phyloP scores from a whole-genome alignment of 2,329 filamentous ascomycete genomes.

The Aspergillus amoenus region DNA sequence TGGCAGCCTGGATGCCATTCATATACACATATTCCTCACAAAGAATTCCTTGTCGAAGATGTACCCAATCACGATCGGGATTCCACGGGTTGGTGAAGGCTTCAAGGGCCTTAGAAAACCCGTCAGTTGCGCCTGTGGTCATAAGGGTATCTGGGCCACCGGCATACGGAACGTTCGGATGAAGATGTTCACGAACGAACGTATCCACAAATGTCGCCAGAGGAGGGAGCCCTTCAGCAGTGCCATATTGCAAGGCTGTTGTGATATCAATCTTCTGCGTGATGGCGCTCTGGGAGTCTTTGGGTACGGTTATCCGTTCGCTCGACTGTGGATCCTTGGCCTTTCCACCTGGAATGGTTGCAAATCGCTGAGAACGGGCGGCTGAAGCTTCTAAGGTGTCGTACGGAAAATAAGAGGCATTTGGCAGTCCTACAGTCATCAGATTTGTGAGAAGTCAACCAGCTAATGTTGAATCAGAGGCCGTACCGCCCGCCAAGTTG shows the following conservation, averaged over 20 bases:
- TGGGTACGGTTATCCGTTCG: slow-evolving; percentile 70
- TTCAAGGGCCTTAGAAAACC: slow-evolving; percentile 74
- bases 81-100: slow-evolving; percentile 75
- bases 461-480: background rate
- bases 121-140: slow-evolving; percentile 82
- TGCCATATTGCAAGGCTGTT: slow-evolving; percentile 83
- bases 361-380: slow-evolving; percentile 72
- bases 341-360: slow-evolving; percentile 62
- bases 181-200: slow-evolving; percentile 73
- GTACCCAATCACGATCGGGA: slow-evolving; percentile 63
- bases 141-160: slow-evolving; percentile 75
- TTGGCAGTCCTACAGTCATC: slow-evolving; percentile 66
- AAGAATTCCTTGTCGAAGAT: slow-evolving; percentile 72
- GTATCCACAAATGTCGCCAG: slow-evolving; percentile 75
- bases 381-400: slow-evolving; percentile 84
- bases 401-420: slow-evolving; percentile 80
- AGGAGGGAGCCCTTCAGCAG: slow-evolving; percentile 77
- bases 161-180: slow-evolving; percentile 77
- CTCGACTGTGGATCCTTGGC: slow-evolving; percentile 32
- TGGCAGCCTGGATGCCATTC: slow-evolving; percentile 67
- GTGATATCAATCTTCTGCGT: slow-evolving; percentile 74
- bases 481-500: slow-evolving; percentile 59
- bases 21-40: slow-evolving; percentile 80
- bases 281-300: slow-evolving; percentile 56
- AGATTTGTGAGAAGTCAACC: background rate